phyloP scores from a whole-genome alignment of 371 early-diverging fungal genomes.

The Phascolomyces articulosus region DNA sequence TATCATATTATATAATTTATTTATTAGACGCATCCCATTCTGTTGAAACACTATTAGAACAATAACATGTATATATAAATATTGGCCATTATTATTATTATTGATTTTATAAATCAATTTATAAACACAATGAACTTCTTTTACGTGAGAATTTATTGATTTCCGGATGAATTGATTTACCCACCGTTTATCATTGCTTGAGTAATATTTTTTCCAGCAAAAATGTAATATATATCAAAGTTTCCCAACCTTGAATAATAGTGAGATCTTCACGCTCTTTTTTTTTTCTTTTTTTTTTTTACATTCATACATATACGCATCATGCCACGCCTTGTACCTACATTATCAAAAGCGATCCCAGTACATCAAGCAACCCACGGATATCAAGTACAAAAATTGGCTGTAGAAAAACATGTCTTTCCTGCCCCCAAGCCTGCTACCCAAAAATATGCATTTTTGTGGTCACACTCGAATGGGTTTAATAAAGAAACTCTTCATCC shows the following conservation, averaged over 20 bases:
- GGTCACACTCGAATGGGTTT: conserved; percentile 41
- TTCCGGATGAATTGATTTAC: conserved; percentile 5
- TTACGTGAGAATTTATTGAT: background rate
- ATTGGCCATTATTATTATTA: no score
- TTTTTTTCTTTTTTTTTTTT: background rate
- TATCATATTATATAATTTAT: no score
- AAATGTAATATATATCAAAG: no score
- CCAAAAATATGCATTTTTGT: conserved; percentile 26
- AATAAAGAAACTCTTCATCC: conserved; percentile 43
- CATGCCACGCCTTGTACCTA: conserved; percentile 20
- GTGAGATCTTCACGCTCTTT: no score
- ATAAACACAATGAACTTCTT: no score
- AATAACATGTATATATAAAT: no score
- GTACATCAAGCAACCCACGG: conserved; percentile 30
- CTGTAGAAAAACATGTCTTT: conserved; percentile 34
- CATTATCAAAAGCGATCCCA: conserved; percentile 19
- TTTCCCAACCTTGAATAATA: no score
- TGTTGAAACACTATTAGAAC: no score
- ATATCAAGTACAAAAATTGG: conserved; percentile 26
- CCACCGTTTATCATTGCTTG: background rate
- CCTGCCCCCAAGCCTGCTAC: conserved; percentile 15
- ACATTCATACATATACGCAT: background rate
- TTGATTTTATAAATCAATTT: no score
- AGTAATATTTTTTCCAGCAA: conserved; percentile 6
- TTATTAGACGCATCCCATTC: no score